Base-by-base conservation (phyloP, 495 filamentous ascomycete genomes). In the Penicillium verhagenii region DNA sequence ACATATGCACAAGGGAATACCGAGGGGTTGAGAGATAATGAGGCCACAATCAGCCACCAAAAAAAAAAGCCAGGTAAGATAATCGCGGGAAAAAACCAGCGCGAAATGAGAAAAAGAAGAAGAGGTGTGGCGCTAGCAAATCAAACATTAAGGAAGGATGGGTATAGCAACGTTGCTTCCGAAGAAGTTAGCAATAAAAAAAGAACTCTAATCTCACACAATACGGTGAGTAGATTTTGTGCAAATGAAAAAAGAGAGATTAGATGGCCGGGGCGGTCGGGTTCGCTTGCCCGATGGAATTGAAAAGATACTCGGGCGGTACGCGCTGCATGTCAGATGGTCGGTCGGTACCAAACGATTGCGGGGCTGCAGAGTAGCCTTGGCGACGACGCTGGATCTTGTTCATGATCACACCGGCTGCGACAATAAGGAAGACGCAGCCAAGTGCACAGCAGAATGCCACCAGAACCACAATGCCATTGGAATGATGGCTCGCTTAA, bases 401-500 rank as follows among this genome's bases (percentile, higher is more conserved):
- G 67, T 96, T 92, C 26, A 91, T 76, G 51, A 96, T 74, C 51
- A 97, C 80, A 52, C 94, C 94, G 25, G 84, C 81, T 20, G 90
- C 82, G 51, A 99, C 92, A 45, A 99, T 83, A 38, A 96, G 76
- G 71, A 97, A 89, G 65, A 92, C 90, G 54, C 92, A 82, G 49
- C 79, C 92, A 7, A 97, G 82, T 0, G 94, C 86, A 56, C 94
- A 90, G 43, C 88, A 96, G 51, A 99, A 86, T n/a, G 85, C 87
- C 43, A 99, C 92, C 26, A 99, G 80, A 14, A 97, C 89, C 26
- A 97, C 81, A 57, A 96, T 92, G 31, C 90, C 95, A 54, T 89
- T 79, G 9, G 91, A 88, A 56, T 94, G 81, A 65, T 83, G 78
- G 54, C 75, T 68, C 57, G 71, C 82, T 80, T 63, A 37, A 31